Base-by-base conservation (phyloP, 1,139 yeast species). In the Nakaseomyces nivariensis region DNA sequence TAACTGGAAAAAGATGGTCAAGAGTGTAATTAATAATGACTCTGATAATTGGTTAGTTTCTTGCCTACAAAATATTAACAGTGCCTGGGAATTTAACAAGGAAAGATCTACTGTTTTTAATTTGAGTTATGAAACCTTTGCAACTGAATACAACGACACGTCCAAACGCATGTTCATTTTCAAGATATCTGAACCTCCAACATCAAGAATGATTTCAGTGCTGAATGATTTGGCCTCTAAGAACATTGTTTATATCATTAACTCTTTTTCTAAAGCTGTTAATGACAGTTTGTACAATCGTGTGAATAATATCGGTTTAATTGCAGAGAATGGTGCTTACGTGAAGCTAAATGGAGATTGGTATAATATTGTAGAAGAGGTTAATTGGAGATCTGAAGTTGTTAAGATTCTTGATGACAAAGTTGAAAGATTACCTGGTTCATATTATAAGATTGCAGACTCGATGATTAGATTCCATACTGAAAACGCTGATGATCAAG, bases 311-410 rank as follows among this genome's bases (percentile, higher is more conserved):
- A 63, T 88, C 34, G 97, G 97, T 0, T 71, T 89, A 48, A 79
- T 89, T 56, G 94, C 96, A 1, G 96, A 89, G 64, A 82, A 83
- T 62, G 97, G 97, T 27, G 94, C 88, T 1, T 70, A 66, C 51
- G 75, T 83, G 37, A 80, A 76, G 59, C 61, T 82, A 24, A 54
- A 59, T 6, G 60, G 61, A 9, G 69, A 71, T 22, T 88, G 96
- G 96, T 67, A 77, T 27, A 73, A 85, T 1, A 69, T 85, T 37
- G 76, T 77, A 32, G 79, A 79, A 49, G 75, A 75, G 49, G 61
- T 63, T 1, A 77, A 75, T 49, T 66, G 73, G 49, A 62, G 69
- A 34, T 65, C 69, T 5, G 86, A 95, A 88, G 78, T 83, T 67
- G 67, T 72, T 42, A 77, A 79, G 42, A 72, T 85, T 48, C 73